phyloP scores from a whole-genome alignment of 1,284 basidiomycete genomes.

The Trichosporon sp. region DNA sequence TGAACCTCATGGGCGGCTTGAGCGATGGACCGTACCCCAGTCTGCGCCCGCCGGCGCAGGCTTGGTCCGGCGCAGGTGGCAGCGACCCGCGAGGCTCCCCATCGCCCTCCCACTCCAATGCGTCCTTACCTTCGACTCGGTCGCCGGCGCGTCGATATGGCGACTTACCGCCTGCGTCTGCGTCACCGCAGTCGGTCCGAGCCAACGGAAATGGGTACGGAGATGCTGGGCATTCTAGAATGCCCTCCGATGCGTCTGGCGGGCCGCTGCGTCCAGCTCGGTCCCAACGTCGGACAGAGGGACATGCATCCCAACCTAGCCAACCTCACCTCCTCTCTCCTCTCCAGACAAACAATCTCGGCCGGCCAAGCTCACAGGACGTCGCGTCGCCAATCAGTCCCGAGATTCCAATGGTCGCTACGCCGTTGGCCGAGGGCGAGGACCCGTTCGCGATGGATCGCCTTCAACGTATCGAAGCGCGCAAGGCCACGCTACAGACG shows the following conservation, averaged over 20 bases:
- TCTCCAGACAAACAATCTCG: background rate
- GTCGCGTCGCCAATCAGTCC: slow-evolving; percentile 1
- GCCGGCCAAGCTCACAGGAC: background rate
- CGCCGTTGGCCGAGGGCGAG: slow-evolving; percentile 3
- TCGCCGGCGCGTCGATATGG: background rate
- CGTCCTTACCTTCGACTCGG: background rate
- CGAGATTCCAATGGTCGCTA: slow-evolving; percentile 5
- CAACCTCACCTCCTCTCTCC: background rate
- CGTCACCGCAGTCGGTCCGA: background rate
- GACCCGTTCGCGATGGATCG: slow-evolving; percentile 42
- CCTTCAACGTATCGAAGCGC: slow-evolving; percentile 29
- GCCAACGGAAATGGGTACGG: background rate
- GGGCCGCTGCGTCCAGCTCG: background rate
- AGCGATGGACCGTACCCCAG: slow-evolving; percentile 1
- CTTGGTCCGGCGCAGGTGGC: background rate
- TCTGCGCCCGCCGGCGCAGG: background rate
- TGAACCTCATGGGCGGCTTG: background rate
- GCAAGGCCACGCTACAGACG: slow-evolving; percentile 25
- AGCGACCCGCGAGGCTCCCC: background rate
- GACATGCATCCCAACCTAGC: background rate
- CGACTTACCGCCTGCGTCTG: background rate
- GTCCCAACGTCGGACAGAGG: background rate
- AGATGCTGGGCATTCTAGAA: background rate
- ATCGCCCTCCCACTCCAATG: background rate
- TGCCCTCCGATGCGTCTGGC: background rate